Percentiles rank a stretch among this genome's conserved stretches.
Conservation (phyloP, 148 eudicot species). For the Rhododendron williamsianum region DNA sequence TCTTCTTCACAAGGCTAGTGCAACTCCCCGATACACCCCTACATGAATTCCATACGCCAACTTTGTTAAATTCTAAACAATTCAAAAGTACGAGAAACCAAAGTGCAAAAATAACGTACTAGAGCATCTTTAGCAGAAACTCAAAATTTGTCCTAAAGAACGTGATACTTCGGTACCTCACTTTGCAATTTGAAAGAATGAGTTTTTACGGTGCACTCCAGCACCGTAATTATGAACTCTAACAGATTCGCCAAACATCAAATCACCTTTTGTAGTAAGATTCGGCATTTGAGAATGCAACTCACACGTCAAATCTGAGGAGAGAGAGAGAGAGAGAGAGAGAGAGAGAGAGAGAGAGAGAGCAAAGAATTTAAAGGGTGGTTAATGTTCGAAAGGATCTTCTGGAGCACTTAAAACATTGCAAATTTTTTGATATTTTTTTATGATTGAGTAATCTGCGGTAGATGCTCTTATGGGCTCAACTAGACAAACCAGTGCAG, state of each 20-base stretch:
- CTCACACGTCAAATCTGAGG: background rate
- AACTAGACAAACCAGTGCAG: background rate
- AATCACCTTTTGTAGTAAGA: background rate
- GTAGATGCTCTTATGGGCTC: background rate
- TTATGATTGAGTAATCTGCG: background rate
- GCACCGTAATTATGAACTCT: background rate
- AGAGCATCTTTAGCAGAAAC: background rate
- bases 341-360: background rate
- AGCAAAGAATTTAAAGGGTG: background rate
- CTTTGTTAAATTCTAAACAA: background rate
- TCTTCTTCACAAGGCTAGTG: constrained; percentile 55
- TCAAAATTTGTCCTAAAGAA: background rate
- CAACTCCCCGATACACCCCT: constrained; percentile 81
- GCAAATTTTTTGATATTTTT: background rate
- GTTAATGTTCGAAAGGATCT: background rate
- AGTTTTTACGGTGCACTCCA: background rate
- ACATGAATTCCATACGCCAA: background rate
- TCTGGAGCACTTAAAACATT: background rate
- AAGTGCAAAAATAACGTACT: background rate
- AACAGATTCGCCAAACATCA: background rate
- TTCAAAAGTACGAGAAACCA: background rate
- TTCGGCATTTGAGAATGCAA: background rate
- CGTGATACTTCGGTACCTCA: background rate
- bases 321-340: background rate
- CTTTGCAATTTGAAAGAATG: background rate